These are phyloP conservation scores for Salix viminalis DNA, from an alignment of 345 rosid genomes.

Conservation along the genomic window DNA sequence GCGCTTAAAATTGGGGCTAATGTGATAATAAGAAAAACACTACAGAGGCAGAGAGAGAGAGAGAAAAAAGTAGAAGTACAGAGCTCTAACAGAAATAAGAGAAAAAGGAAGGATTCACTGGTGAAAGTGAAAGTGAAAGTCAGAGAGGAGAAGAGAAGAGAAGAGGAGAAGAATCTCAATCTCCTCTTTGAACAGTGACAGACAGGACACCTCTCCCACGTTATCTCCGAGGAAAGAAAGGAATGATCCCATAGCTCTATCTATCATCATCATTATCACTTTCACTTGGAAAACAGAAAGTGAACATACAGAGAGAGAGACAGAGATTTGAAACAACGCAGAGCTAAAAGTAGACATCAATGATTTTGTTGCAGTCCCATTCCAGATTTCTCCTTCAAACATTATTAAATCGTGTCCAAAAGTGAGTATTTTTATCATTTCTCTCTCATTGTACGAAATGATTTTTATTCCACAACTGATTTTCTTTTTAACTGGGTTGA, in stretches of 20 bases:
- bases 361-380: slow-evolving; percentile 85
- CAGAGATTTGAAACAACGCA: neutral
- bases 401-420: slow-evolving; percentile 64
- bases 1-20: too few relatives aligned
- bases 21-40: too few relatives aligned
- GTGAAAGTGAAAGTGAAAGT: neutral
- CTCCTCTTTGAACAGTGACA: neutral
- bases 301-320: neutral
- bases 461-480: neutral
- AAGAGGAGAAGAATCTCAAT: neutral
- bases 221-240: neutral
- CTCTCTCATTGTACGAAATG: neutral
- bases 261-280: neutral
- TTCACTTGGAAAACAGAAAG: neutral
- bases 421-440: slow-evolving; percentile 35
- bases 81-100: neutral
- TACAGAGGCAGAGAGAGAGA: too few relatives aligned
- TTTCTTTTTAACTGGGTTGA: neutral
- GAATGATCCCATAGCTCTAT: neutral
- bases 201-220: too few relatives aligned
- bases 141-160: neutral
- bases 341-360: slow-evolving; percentile 25
- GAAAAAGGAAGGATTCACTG: neutral
- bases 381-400: slow-evolving; percentile 93
- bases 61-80: neutral